Evolutionary conservation across 768 basidiomycete genomes (phyloP).

Genomic region (Lanmaoa pseudosensibilis): DNA sequence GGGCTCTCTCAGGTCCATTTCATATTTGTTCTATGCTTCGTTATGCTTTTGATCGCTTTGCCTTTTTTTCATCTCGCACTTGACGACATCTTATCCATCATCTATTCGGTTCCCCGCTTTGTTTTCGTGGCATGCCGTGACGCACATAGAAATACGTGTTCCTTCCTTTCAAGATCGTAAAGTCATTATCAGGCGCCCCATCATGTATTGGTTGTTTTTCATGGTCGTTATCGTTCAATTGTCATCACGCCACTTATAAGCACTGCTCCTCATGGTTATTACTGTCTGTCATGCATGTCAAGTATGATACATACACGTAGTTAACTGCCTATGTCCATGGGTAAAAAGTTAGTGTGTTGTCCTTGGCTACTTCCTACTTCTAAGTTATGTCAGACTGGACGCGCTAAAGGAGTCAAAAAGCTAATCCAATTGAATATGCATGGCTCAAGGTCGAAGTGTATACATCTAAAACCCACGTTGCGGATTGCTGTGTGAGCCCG

Average conservation of each 20-base stretch:
- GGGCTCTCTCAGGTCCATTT: neutral
- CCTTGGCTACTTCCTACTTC: neutral
- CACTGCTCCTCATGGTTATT: slow-evolving; percentile 1
- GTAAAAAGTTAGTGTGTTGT: slow-evolving; percentile 4
- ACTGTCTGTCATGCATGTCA: neutral
- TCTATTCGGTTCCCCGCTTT: slow-evolving; percentile 25
- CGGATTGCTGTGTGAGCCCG: slow-evolving; percentile 8
- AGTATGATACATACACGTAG: neutral
- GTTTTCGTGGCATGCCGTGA: slow-evolving; percentile 26
- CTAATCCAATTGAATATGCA: neutral
- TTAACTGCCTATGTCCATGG: neutral
- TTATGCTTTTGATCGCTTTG: slow-evolving; percentile 28
- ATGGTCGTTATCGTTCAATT: slow-evolving; percentile 13
- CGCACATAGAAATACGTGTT: slow-evolving; percentile 24
- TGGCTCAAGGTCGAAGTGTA: neutral
- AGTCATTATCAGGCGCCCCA: slow-evolving; percentile 12
- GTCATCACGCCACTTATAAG: slow-evolving; percentile 2
- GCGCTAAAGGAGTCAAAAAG: neutral
- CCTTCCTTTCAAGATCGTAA: slow-evolving; percentile 1
- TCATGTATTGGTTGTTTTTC: slow-evolving; percentile 17
- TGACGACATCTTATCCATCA: slow-evolving; percentile 32
- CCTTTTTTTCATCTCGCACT: slow-evolving; percentile 1
- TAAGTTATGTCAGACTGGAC: neutral
- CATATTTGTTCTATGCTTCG: slow-evolving; percentile 19
- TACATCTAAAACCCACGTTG: slow-evolving; percentile 2